phyloP scores from a whole-genome alignment of 176 grass and related monocot species.

The Elymus sibiricus region DNA sequence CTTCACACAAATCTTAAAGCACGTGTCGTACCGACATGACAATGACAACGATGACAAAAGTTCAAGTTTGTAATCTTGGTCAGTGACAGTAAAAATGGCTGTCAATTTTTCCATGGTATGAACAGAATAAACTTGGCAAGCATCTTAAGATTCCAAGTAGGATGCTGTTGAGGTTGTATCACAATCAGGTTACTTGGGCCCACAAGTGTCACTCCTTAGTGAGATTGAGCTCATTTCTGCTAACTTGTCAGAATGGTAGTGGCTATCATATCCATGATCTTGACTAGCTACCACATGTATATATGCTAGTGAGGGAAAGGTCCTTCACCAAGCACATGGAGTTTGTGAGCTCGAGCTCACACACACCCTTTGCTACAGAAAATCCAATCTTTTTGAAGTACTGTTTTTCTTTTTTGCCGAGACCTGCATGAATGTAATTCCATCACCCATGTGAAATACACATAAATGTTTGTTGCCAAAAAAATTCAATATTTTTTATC shows the following conservation, averaged over 20 bases:
- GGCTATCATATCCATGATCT: neutral
- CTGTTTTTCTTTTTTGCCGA: no score
- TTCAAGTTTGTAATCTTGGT: neutral
- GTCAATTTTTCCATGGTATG: neutral
- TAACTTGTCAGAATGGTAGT: neutral
- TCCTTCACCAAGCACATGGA: no score
- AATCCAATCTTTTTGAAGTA: no score
- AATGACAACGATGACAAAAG: neutral
- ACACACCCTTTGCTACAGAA: no score
- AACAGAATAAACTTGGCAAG: slow-evolving; percentile 17
- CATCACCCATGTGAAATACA: no score
- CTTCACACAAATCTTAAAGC: slow-evolving; percentile 16
- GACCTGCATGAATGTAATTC: no score
- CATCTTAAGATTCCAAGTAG: slow-evolving; percentile 23
- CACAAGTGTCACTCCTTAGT: neutral
- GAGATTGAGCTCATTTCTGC: neutral
- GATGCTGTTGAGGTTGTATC: neutral
- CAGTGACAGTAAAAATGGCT: slow-evolving; percentile 6
- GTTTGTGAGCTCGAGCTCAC: no score
- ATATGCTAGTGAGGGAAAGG: no score
- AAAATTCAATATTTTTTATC: no score
- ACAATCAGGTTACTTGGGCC: neutral
- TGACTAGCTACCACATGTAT: no score
- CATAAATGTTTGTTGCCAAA: no score
- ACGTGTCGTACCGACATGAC: neutral